These are phyloP conservation scores for Linnemannia hyalina DNA, from an alignment of 192 early-diverging fungal genomes.

Conservation along the genomic window DNA sequence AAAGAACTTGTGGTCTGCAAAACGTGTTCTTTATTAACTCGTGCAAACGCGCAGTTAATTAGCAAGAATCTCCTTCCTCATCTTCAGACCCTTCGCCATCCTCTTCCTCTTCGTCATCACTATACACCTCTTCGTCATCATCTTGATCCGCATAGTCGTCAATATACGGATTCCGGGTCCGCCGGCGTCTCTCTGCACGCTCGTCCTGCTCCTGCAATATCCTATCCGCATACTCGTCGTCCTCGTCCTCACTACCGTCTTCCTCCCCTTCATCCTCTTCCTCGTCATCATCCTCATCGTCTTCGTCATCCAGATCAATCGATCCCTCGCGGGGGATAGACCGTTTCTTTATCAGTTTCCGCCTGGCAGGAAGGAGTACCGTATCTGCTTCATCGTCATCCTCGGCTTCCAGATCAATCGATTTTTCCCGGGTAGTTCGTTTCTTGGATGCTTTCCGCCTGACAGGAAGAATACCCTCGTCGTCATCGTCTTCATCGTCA, in stretches of 20 bases:
- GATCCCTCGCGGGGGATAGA: background rate
- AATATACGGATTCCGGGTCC: background rate
- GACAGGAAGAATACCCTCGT: background rate
- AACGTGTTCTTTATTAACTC: background rate
- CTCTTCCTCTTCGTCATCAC: slow-evolving; percentile 17
- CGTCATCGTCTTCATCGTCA: background rate
- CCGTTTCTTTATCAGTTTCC: background rate
- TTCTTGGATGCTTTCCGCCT: background rate
- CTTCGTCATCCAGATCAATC: slow-evolving; percentile 13
- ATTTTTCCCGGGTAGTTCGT: background rate
- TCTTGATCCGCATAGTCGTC: background rate
- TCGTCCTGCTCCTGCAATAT: slow-evolving; percentile 4
- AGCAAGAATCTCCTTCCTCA: slow-evolving; percentile 3
- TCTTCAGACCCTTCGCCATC: background rate
- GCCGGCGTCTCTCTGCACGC: background rate
- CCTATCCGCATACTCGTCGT: slow-evolving; percentile 16
- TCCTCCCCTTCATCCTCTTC: background rate
- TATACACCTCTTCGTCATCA: background rate
- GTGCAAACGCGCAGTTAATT: background rate
- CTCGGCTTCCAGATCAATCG: slow-evolving; percentile 7
- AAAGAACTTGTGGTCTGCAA: no score
- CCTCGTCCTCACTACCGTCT: slow-evolving; percentile 1
- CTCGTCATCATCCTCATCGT: background rate
- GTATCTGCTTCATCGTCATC: slow-evolving; percentile 13
- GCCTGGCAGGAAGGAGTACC: background rate